Conservation (phyloP, 345 rosid species). For the Heritiera littoralis region DNA sequence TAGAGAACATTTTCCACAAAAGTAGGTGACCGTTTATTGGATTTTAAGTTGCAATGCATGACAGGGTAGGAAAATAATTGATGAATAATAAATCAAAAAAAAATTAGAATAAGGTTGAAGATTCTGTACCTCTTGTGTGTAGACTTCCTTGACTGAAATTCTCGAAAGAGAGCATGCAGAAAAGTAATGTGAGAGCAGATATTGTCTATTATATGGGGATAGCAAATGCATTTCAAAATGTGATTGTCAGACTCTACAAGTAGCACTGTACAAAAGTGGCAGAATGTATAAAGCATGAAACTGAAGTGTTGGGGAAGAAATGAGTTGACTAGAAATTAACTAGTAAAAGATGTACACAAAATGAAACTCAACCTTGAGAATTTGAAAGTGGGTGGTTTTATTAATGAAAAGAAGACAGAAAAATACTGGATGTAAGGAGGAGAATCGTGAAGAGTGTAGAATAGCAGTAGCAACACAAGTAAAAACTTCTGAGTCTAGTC, state of each 20-base stretch:
- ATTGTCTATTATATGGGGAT: neutral
- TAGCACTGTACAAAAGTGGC: neutral
- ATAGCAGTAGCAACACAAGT: neutral
- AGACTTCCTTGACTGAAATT: conserved; percentile 55
- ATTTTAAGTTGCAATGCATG: neutral
- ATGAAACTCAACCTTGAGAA: neutral
- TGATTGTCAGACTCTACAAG: neutral
- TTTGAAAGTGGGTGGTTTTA: neutral
- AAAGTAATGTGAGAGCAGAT: conserved; percentile 20
- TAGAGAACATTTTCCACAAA: neutral
- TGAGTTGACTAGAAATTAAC: neutral
- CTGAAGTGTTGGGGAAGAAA: neutral
- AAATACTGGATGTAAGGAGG: no score
- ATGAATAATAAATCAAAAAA: neutral
- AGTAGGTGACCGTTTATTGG: neutral
- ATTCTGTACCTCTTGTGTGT: conserved; percentile 48
- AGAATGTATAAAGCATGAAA: neutral
- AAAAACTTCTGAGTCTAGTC: neutral
- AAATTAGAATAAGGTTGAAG: neutral
- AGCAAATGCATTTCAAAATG: neutral
- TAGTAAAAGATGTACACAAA: neutral
- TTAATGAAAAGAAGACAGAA: no score
- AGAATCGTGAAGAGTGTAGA: no score
- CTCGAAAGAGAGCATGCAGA: conserved; percentile 17
- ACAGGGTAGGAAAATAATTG: conserved; percentile 11